phyloP scores from a whole-genome alignment of 768 basidiomycete genomes.

The Pisolithus orientalis region DNA sequence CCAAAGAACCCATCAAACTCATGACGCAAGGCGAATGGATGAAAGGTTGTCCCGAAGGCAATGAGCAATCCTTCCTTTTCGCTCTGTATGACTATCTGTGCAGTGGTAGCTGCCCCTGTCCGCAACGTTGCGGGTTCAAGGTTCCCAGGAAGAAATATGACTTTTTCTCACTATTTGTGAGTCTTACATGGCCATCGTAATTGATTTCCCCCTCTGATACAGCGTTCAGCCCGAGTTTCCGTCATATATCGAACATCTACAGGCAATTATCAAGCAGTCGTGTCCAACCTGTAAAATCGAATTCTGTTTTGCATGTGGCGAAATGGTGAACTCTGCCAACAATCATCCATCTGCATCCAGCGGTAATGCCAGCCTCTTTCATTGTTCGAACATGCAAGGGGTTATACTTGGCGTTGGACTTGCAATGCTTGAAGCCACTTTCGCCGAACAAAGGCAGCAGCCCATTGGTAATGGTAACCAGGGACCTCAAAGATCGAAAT shows the following conservation, averaged over 20 bases:
- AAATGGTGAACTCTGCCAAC: slow-evolving; percentile 45
- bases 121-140: slow-evolving; percentile 64
- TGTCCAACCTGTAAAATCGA: slow-evolving; percentile 59
- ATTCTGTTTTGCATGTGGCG: slow-evolving; percentile 75
- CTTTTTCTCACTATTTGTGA: slow-evolving; percentile 79
- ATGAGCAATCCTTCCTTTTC: slow-evolving; percentile 87
- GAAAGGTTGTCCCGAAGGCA: slow-evolving; percentile 93
- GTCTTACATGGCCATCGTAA: slow-evolving; percentile 20
- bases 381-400: slow-evolving; percentile 87
- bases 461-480: slow-evolving; percentile 19
- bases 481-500: slow-evolving; percentile 22
- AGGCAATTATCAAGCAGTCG: slow-evolving; percentile 45
- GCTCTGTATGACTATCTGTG: slow-evolving; percentile 72
- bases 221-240: slow-evolving; percentile 59
- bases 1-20: slow-evolving; percentile 47
- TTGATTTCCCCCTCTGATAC: slow-evolving; percentile 6
- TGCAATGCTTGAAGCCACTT: slow-evolving; percentile 75
- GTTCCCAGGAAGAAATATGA: slow-evolving; percentile 61
- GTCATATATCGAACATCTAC: slow-evolving; percentile 61
- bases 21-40: slow-evolving; percentile 94
- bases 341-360: slow-evolving; percentile 36
- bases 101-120: slow-evolving; percentile 60
- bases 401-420: slow-evolving; percentile 88
- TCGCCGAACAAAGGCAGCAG: slow-evolving; percentile 46
- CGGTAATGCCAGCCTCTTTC: slow-evolving; percentile 62